phyloP scores from a whole-genome alignment of 495 filamentous ascomycete genomes.

The Venustampulla echinocandica region DNA sequence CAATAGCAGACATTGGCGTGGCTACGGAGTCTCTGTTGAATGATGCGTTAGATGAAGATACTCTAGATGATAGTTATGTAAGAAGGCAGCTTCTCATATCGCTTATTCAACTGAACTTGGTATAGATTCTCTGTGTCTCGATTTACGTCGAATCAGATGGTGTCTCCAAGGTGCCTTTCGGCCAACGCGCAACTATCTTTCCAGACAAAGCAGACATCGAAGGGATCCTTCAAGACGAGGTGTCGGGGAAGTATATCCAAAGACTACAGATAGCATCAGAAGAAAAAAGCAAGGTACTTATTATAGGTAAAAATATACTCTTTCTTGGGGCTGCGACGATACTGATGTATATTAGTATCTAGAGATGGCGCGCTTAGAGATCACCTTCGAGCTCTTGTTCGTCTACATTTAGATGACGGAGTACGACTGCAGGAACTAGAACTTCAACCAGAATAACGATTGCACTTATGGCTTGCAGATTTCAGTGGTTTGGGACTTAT shows the following conservation, averaged over 20 bases:
- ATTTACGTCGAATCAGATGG: neutral
- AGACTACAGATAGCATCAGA: neutral
- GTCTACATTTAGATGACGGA: no score
- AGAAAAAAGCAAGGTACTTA: neutral
- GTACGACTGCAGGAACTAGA: neutral
- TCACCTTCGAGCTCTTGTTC: conserved; percentile 1
- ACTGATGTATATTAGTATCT: neutral
- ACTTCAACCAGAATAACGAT: neutral
- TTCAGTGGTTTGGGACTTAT: neutral
- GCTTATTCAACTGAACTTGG: conserved; percentile 1
- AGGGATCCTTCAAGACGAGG: conserved; percentile 2
- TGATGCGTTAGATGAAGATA: neutral
- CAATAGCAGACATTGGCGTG: neutral
- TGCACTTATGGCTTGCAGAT: neutral
- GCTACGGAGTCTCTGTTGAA: neutral
- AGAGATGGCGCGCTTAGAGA: neutral
- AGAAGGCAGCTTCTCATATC: neutral
- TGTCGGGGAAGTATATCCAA: neutral
- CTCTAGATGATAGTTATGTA: neutral
- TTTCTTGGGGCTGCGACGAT: neutral
- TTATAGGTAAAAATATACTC: conserved; percentile 5
- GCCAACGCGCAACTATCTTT: conserved; percentile 1
- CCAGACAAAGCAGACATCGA: no score
- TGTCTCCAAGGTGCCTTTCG: neutral
- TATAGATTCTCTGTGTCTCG: no score